Percentiles rank a stretch among this genome's conserved stretches.
These are phyloP conservation scores for Helicocarpus griseus DNA, from an alignment of 2,329 filamentous ascomycete genomes.

Conservation along the genomic window DNA sequence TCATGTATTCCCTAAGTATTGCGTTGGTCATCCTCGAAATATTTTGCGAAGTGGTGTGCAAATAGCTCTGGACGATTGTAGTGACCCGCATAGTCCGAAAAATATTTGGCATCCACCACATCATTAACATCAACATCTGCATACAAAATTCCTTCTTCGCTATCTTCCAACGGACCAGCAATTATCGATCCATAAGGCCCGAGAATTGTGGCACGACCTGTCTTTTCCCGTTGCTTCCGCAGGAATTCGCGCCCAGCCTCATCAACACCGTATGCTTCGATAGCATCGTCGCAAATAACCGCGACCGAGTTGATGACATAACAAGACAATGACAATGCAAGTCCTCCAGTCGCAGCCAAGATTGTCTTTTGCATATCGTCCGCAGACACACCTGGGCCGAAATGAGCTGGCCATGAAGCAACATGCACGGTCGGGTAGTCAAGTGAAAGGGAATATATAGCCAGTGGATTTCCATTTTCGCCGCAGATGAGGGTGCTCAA, in stretches of 20 bases:
- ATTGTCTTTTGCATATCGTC: background rate
- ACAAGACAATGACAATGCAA: background rate
- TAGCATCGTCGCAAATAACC: background rate
- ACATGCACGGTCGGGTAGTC: constrained; percentile 4
- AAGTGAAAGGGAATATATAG: background rate
- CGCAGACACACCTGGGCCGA: background rate
- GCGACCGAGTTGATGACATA: constrained; percentile 4
- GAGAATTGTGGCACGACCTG: background rate
- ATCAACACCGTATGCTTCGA: background rate
- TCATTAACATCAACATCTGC: too few species aligned
- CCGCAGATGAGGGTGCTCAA: constrained; percentile 5
- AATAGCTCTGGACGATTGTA: constrained; percentile 4
- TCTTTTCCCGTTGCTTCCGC: constrained; percentile 1
- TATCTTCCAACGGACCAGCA: constrained; percentile 2
- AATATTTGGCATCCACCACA: constrained; percentile 3
- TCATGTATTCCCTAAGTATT: too few species aligned
- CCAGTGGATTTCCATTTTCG: constrained; percentile 4
- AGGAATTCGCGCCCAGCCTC: background rate
- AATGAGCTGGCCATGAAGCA: constrained; percentile 5
- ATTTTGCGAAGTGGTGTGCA: constrained; percentile 3
- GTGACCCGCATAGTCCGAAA: constrained; percentile 3
- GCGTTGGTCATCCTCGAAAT: background rate
- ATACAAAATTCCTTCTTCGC: constrained; percentile 4
- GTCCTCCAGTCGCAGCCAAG: background rate
- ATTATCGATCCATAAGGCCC: background rate